Evolutionary conservation across 2,329 filamentous ascomycete genomes (phyloP).

Genomic region (Xylaria sp.): DNA sequence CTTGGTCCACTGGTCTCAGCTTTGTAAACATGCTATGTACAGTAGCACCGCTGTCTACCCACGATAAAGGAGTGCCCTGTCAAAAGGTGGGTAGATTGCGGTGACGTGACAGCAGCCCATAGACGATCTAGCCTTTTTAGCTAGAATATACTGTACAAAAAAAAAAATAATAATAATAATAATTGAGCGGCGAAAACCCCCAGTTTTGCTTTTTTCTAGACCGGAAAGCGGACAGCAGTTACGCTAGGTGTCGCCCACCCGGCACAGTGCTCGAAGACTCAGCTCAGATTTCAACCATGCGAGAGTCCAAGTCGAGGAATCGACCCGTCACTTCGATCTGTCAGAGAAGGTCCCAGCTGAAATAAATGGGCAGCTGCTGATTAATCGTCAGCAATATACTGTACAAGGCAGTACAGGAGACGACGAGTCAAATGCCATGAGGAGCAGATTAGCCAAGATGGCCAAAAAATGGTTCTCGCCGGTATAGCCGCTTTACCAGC

Average conservation of each 20-base stretch:
- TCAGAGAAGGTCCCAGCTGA: slow-evolving; percentile 21
- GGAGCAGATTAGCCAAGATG: slow-evolving; percentile 18
- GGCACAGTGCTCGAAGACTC: not conserved
- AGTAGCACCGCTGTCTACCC: not conserved
- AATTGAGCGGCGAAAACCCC: not conserved
- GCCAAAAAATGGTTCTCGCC: not conserved
- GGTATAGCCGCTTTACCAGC: slow-evolving; percentile 5
- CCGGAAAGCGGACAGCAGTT: slow-evolving; percentile 15
- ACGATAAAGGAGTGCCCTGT: not conserved
- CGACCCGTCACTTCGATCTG: slow-evolving; percentile 18
- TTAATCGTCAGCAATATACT: slow-evolving; percentile 20
- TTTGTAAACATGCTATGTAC: not conserved
- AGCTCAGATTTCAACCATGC: slow-evolving; percentile 8
- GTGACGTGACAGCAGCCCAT: slow-evolving; percentile 11
- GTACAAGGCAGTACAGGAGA: too few relatives aligned
- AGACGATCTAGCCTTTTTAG: slow-evolving; percentile 14
- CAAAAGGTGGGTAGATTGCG: slow-evolving; percentile 2
- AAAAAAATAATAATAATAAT: not conserved
- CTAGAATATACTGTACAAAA: slow-evolving; percentile 4
- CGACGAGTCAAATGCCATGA: slow-evolving; percentile 14
- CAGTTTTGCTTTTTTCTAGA: slow-evolving; percentile 26
- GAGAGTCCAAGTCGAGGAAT: slow-evolving; percentile 9
- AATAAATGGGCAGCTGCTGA: slow-evolving; percentile 15
- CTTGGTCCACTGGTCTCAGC: not conserved
- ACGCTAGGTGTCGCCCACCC: not conserved